phyloP scores from a whole-genome alignment of 768 basidiomycete genomes.

The Suillus occidentalis region DNA sequence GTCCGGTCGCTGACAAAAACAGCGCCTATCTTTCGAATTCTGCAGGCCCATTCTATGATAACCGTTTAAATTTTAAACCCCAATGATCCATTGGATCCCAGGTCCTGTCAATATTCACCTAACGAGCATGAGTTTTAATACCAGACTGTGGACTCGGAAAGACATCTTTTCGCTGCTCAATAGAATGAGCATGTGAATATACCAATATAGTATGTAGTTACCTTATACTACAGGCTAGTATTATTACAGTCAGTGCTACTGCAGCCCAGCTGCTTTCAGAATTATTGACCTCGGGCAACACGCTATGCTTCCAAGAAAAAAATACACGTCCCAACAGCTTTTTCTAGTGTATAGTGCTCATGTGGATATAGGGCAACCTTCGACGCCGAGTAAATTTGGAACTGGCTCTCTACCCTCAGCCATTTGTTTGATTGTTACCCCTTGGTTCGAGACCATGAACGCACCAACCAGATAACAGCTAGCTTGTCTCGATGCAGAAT shows the following conservation, averaged over 20 bases:
- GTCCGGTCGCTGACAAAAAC: conserved; percentile 40
- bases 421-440: neutral
- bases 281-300: neutral
- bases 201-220: neutral
- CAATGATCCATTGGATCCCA: neutral
- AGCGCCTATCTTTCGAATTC: neutral
- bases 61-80: neutral
- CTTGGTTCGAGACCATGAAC: neutral
- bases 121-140: neutral
- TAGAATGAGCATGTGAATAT: neutral
- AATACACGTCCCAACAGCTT: neutral
- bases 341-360: neutral
- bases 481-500: neutral
- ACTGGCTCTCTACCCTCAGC: neutral
- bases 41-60: neutral
- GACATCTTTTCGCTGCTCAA: neutral
- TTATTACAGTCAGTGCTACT: neutral
- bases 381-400: neutral
- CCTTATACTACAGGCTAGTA: neutral
- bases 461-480: neutral
- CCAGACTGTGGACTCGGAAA: neutral
- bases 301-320: neutral
- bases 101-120: neutral
- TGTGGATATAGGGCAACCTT: neutral
- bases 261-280: neutral